A percentile compares a stretch with the other conserved stretches of the same genome.
These are phyloP conservation scores for Xylaria sp. DNA, from an alignment of 2,329 filamentous ascomycete species.

Conservation along the genomic window DNA sequence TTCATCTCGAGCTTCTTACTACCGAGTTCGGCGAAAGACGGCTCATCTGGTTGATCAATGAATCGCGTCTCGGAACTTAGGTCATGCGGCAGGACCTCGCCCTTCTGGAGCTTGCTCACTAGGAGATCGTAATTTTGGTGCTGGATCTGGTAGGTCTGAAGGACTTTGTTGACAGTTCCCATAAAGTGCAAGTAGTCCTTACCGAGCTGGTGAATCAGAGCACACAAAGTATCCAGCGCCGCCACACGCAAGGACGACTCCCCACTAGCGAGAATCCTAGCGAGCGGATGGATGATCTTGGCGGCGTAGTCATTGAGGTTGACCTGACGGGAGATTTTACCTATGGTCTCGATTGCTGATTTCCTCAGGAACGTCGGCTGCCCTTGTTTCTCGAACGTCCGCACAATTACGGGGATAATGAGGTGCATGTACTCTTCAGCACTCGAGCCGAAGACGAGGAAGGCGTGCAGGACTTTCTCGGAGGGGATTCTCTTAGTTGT, in stretches of 20 bases:
- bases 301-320: slow-evolving; percentile 97
- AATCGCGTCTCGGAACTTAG: slow-evolving; percentile 85
- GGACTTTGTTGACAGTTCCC: slow-evolving; percentile 85
- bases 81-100: slow-evolving; percentile 92
- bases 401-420: slow-evolving; percentile 93
- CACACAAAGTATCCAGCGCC: slow-evolving; percentile 91
- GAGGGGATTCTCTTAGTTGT: slow-evolving; percentile 78
- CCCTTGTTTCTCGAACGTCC: slow-evolving; percentile 86
- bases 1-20: slow-evolving; percentile 97
- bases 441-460: slow-evolving; percentile 93
- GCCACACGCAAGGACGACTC: slow-evolving; percentile 77
- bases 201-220: slow-evolving; percentile 92
- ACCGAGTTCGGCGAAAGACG: slow-evolving; percentile 78
- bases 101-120: slow-evolving; percentile 89
- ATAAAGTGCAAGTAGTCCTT: slow-evolving; percentile 96
- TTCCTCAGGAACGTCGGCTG: slow-evolving; percentile 81
- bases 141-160: slow-evolving; percentile 78
- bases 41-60: slow-evolving; percentile 76
- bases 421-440: slow-evolving; percentile 99
- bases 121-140: slow-evolving; percentile 92
- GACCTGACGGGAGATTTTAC: slow-evolving; percentile 91
- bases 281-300: slow-evolving; percentile 92
- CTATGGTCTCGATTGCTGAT: slow-evolving; percentile 90
- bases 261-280: slow-evolving; percentile 73
- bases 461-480: slow-evolving; percentile 89